phyloP scores from a whole-genome alignment of 164 flowering plant genomes.

The Tetrastigma voinierianum region DNA sequence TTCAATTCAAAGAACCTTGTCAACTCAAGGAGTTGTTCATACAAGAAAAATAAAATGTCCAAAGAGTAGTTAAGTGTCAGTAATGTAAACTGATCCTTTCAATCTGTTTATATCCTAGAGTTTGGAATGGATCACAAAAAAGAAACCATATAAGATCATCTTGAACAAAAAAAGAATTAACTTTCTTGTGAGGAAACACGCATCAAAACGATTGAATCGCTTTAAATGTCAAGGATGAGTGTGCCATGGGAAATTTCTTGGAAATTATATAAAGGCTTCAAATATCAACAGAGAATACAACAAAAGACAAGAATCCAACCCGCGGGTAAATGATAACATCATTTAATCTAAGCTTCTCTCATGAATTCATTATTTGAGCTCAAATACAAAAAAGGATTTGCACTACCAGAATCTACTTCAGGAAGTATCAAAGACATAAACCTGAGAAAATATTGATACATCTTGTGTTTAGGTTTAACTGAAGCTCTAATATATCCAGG shows the following conservation, averaged over 20 bases:
- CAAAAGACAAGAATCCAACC: neutral
- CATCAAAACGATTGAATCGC: neutral
- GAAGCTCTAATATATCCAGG: constrained; percentile 18
- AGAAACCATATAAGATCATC: neutral
- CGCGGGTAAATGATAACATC: too few species aligned
- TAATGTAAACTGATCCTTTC: neutral
- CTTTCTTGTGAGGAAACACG: neutral
- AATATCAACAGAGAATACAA: neutral
- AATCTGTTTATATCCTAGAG: neutral
- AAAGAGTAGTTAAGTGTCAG: too few species aligned
- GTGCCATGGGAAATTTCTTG: neutral
- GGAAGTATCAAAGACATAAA: constrained; percentile 26
- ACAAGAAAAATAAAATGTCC: neutral
- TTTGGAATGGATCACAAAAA: neutral
- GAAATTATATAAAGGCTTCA: neutral
- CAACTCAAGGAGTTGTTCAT: neutral
- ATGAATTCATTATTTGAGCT: neutral
- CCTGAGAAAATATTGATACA: constrained; percentile 46
- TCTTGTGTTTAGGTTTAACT: constrained; percentile 41
- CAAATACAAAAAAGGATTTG: neutral
- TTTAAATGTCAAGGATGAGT: neutral
- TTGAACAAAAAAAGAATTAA: neutral
- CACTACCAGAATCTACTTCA: constrained; percentile 41
- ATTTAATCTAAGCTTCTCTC: neutral
- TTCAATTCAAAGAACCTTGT: neutral